Percentiles rank a stretch among this genome's conserved stretches.
Conservation (phyloP, 257 asterid genomes). For the Jasminum sambac region DNA sequence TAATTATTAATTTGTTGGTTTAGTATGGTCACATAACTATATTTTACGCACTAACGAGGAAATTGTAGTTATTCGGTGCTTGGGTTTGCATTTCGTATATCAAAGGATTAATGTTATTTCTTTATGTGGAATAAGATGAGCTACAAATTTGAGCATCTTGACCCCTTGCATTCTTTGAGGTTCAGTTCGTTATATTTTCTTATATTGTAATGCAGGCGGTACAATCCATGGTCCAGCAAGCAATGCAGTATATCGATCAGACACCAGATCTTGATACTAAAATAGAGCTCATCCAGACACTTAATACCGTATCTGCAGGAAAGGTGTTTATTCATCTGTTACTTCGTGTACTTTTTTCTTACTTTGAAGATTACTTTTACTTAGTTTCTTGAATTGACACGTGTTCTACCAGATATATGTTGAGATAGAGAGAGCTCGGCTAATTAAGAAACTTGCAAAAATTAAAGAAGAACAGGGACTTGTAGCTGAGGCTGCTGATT, state of each 20-base stretch:
- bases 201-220: conserved; percentile 64
- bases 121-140: neutral
- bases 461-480: conserved; percentile 90
- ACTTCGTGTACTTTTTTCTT: neutral
- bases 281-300: conserved; percentile 87
- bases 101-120: neutral
- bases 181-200: neutral
- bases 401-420: conserved; percentile 70
- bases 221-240: conserved; percentile 95
- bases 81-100: neutral
- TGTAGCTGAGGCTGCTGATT: conserved; percentile 91
- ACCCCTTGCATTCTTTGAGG: neutral
- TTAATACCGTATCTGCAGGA: conserved; percentile 91
- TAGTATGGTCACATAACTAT: neutral
- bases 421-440: conserved; percentile 96
- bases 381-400: conserved; percentile 4
- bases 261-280: conserved; percentile 88
- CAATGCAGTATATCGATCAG: conserved; percentile 92
- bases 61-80: neutral
- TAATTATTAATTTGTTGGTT: neutral
- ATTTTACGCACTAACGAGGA: neutral
- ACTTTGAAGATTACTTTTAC: neutral
- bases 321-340: conserved; percentile 53
- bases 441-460: conserved; percentile 89
- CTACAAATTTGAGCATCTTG: neutral